phyloP scores from a whole-genome alignment of 805 yeast species.

The Candida dajiaensis region DNA sequence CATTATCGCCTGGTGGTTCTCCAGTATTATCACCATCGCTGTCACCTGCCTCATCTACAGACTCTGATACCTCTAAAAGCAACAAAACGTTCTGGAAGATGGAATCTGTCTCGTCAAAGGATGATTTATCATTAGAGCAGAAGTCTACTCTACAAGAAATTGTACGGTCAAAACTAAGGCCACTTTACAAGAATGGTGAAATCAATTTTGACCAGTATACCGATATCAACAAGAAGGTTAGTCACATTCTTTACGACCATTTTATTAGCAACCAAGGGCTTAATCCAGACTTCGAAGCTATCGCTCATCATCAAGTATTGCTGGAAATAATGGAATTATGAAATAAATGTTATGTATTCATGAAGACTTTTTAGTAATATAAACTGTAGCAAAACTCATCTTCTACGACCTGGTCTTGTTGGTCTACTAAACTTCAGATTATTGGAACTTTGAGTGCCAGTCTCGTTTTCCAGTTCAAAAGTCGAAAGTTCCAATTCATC shows the following conservation, averaged over 20 bases:
- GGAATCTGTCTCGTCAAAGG: conserved; percentile 2
- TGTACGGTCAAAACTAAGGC: conserved; percentile 47
- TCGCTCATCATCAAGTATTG: conserved; percentile 14
- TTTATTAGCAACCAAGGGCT: conserved; percentile 14
- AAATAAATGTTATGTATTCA: neutral
- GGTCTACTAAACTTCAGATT: conserved; percentile 51
- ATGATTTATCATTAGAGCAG: conserved; percentile 30
- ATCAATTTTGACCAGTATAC: conserved; percentile 44
- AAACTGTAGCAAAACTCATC: conserved; percentile 4
- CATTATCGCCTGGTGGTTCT: conserved; percentile 4
- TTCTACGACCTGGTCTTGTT: conserved; percentile 61
- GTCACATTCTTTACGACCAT: conserved; percentile 48
- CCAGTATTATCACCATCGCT: conserved; percentile 10
- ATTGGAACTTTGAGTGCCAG: conserved; percentile 10
- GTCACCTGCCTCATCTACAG: conserved; percentile 5
- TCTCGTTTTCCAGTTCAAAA: conserved; percentile 26
- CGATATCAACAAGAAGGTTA: conserved; percentile 52
- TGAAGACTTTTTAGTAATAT: neutral
- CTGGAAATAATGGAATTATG: conserved; percentile 8
- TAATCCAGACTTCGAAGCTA: conserved; percentile 10
- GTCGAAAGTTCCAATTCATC: conserved; percentile 57
- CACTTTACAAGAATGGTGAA: conserved; percentile 35
- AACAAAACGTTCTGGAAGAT: conserved; percentile 10
- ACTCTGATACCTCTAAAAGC: neutral
- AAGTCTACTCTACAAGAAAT: conserved; percentile 52